phyloP scores from a whole-genome alignment of 2,329 filamentous ascomycete genomes.

The Penicillium oxalicum region DNA sequence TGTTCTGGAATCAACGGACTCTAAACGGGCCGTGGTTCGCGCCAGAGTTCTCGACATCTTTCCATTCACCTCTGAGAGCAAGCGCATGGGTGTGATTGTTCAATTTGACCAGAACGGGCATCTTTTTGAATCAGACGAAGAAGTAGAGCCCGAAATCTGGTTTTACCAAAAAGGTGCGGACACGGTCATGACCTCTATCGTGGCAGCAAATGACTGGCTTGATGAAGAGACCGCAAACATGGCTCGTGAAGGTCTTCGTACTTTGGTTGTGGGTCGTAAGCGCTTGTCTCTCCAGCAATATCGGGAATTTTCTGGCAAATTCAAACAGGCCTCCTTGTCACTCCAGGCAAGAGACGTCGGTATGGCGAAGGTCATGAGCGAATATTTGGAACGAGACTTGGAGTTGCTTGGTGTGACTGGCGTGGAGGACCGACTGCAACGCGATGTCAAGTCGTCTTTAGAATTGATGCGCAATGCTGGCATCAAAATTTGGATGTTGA shows the following conservation, averaged over 20 bases:
- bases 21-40: constrained; percentile 67
- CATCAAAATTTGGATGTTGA: constrained; percentile 99
- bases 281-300: constrained; percentile 74
- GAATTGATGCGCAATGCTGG: constrained; percentile 94
- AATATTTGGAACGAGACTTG: constrained; percentile 78
- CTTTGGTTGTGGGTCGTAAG: constrained; percentile 90
- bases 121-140: constrained; percentile 40
- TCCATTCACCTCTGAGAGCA: constrained; percentile 95
- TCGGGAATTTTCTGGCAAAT: constrained; percentile 66
- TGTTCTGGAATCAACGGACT: constrained; percentile 69
- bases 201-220: constrained; percentile 94
- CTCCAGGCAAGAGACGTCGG: constrained; percentile 73
- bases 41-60: constrained; percentile 91
- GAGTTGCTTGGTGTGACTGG: constrained; percentile 96
- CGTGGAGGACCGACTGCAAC: constrained; percentile 93
- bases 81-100: constrained; percentile 95
- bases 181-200: constrained; percentile 95
- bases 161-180: constrained; percentile 99
- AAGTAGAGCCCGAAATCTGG: constrained; percentile 75
- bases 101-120: constrained; percentile 64
- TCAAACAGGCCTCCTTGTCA: constrained; percentile 73
- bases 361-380: constrained; percentile 72
- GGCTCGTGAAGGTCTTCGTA: constrained; percentile 91
- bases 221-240: constrained; percentile 99
- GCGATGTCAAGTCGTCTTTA: constrained; percentile 89